phyloP scores from a whole-genome alignment of 106 monocot genomes.

The Vanilla planifolia region DNA sequence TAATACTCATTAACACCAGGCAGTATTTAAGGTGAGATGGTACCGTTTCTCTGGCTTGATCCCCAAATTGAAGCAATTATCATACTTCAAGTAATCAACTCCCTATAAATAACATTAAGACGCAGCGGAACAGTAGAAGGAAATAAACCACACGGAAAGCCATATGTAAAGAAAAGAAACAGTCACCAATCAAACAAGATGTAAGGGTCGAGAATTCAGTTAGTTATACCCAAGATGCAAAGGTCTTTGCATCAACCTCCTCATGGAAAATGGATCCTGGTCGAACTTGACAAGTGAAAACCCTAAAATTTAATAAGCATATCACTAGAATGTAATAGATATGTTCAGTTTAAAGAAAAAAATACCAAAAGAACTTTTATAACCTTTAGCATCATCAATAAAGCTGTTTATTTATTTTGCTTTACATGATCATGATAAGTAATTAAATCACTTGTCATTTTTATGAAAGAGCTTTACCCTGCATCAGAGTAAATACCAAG shows the following conservation, averaged over 20 bases:
- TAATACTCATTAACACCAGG: not conserved
- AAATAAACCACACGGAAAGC: not conserved
- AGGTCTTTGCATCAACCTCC: slow-evolving; percentile 60
- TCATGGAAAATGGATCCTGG: slow-evolving; percentile 94
- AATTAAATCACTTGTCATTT: slow-evolving; percentile 1
- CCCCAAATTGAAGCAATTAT: slow-evolving; percentile 93
- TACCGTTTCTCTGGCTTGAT: slow-evolving; percentile 85
- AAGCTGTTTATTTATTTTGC: not conserved
- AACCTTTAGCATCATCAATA: not conserved
- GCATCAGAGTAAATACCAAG: slow-evolving; percentile 99
- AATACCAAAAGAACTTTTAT: not conserved
- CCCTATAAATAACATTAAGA: slow-evolving; percentile 35
- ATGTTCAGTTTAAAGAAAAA: not conserved
- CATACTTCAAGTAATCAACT: slow-evolving; percentile 94
- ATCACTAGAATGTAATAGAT: slow-evolving; percentile 4
- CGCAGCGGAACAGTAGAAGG: not conserved
- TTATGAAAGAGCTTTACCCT: slow-evolving; percentile 44
- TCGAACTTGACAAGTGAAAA: slow-evolving; percentile 88
- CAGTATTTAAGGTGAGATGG: slow-evolving; percentile 1
- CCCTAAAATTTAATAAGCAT: slow-evolving; percentile 38
- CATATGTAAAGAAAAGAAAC: not conserved
- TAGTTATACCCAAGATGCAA: slow-evolving; percentile 87
- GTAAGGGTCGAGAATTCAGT: not conserved
- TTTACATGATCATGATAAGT: not conserved
- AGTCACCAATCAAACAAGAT: not conserved